Base-by-base conservation (phyloP, 2,329 filamentous ascomycete genomes). In the Blastomyces emzantsi region DNA sequence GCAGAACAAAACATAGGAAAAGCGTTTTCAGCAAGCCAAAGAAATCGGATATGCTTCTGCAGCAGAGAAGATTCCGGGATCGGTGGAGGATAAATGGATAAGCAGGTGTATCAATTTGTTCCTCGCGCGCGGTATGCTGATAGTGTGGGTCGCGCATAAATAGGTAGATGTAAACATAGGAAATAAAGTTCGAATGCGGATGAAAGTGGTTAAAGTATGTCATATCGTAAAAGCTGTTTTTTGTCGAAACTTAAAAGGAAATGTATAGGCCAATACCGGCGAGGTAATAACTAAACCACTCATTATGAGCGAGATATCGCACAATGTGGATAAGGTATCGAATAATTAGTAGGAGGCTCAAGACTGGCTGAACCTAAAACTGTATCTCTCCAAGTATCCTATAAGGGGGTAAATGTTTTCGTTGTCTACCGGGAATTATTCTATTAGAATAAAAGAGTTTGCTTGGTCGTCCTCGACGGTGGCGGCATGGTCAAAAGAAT, bases 121-220 rank as follows among this genome's bases (percentile, higher is more conserved):
- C 56, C 19, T 59, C n/a, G 36, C 3, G 8, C 15, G 22, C 4
- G n/a, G 0, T 28, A 22, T 30, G 15, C n/a, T 11, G n/a, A 59
- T 17, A 59, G 15, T 45, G 13, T 30, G 39, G 41, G n/a, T 45
- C 9, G 39, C 36, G 36, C 13, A 17, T 25, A 41, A 5, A 52
- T 62, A 62, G 28, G 25, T 17, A 43, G 33, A 39, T 62, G 25
- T 28, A 62, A 22, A 62, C 61, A 62, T 62, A 62, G 43, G 61
- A 62, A 62, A 62, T 55, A 33, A 33, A 57, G 54, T 22, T 62
- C 51, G 52, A 56, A 56, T 56, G 61, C 2, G 61, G 28, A 45
- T 62, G 30, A 62, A 52, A 56, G 51, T 43, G 25, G 61, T 45
- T 33, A 56, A 62, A 62, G 51, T 62, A 62, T 62, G 61, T 62